Evolutionary conservation across 2,329 filamentous ascomycete genomes (phyloP).

Genomic region (Pseudopyricularia cyperi): DNA sequence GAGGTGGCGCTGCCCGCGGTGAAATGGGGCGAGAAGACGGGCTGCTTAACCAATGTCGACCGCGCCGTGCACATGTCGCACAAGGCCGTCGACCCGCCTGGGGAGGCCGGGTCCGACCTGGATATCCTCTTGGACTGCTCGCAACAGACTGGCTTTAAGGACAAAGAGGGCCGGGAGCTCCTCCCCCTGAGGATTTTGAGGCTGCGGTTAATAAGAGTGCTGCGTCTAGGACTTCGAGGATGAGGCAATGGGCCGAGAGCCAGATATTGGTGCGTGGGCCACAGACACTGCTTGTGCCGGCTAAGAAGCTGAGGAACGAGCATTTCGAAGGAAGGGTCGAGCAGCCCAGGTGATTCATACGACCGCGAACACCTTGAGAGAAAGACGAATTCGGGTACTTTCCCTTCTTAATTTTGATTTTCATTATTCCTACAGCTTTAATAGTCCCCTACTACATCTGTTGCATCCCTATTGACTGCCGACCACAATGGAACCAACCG

Average conservation of each 20-base stretch:
- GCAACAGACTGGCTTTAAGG: neutral
- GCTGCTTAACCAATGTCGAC: slow-evolving; percentile 23
- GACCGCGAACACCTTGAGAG: too few relatives aligned
- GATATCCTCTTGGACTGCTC: slow-evolving; percentile 20
- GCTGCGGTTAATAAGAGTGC: slow-evolving; percentile 1
- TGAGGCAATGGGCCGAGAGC: slow-evolving; percentile 17
- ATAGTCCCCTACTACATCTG: neutral
- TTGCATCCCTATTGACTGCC: neutral
- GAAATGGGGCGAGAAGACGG: slow-evolving; percentile 24
- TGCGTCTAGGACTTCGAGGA: slow-evolving; percentile 10
- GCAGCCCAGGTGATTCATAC: neutral
- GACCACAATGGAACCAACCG: neutral
- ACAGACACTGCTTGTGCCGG: slow-evolving; percentile 21
- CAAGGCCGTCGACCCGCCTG: slow-evolving; percentile 23
- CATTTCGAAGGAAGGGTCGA: neutral
- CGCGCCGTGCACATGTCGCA: slow-evolving; percentile 22
- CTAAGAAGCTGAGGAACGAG: neutral
- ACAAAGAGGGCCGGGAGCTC: neutral
- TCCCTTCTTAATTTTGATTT: too few relatives aligned
- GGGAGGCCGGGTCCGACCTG: slow-evolving; percentile 18
- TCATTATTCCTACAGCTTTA: too few relatives aligned
- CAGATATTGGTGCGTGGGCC: slow-evolving; percentile 19
- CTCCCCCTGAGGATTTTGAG: neutral
- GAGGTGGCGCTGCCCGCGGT: slow-evolving; percentile 23
- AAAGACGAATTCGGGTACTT: too few relatives aligned